phyloP scores from a whole-genome alignment of 2,329 filamentous ascomycete genomes.

The Xylaria sp. region DNA sequence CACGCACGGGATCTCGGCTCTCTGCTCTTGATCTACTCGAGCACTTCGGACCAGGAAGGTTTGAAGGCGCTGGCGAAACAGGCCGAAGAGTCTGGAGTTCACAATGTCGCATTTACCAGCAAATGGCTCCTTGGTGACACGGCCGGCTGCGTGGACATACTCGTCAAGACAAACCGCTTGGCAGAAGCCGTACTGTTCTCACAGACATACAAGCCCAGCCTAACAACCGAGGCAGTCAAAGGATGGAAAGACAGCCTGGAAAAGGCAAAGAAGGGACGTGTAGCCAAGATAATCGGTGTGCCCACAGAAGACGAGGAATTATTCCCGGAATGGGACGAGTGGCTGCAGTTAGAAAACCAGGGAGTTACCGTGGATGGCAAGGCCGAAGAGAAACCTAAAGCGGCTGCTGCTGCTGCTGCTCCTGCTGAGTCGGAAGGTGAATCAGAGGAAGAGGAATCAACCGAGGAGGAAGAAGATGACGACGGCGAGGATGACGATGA shows the following conservation, averaged over 20 bases:
- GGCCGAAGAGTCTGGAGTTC: conserved; percentile 79
- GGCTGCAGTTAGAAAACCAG: conserved; percentile 81
- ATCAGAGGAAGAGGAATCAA: conserved; percentile 20
- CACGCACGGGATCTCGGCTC: conserved; percentile 92
- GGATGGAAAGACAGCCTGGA: conserved; percentile 88
- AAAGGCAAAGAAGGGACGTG: conserved; percentile 84
- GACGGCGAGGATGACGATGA: conserved; percentile 39
- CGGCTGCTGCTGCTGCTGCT: not conserved
- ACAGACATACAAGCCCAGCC: conserved; percentile 93
- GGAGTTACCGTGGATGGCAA: conserved; percentile 61
- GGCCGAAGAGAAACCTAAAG: conserved; percentile 44
- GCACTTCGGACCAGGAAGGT: conserved; percentile 81
- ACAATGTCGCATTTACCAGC: conserved; percentile 93
- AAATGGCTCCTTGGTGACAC: conserved; percentile 89
- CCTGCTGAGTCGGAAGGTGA: conserved; percentile 10
- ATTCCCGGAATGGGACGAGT: conserved; percentile 97
- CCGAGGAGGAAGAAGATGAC: conserved; percentile 16
- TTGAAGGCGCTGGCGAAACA: conserved; percentile 77
- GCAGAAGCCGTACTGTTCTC: conserved; percentile 92
- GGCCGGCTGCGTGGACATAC: conserved; percentile 80
- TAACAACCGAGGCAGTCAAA: conserved; percentile 73
- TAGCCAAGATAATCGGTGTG: conserved; percentile 83
- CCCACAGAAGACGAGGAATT: conserved; percentile 87
- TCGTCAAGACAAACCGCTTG: conserved; percentile 80
- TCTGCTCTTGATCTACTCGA: conserved; percentile 86